Percentiles rank a stretch among this genome's conserved stretches.
These are phyloP conservation scores for Stenocarpella maydis DNA, from an alignment of 2,329 filamentous ascomycete genomes.

Conservation along the genomic window DNA sequence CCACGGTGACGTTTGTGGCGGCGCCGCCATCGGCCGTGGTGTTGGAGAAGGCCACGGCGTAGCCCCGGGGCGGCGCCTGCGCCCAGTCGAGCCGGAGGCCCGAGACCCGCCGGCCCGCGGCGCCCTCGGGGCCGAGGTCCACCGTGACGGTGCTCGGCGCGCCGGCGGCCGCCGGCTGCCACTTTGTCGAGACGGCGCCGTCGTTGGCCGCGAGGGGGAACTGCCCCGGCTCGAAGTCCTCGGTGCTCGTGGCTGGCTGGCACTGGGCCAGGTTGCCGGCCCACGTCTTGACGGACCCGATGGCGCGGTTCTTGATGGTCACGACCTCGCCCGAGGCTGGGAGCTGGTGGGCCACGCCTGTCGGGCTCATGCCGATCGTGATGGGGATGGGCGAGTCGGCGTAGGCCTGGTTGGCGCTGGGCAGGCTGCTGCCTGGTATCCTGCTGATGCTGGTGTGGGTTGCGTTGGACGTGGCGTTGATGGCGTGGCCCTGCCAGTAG, in stretches of 20 bases:
- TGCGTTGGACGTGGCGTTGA: conserved; percentile 37
- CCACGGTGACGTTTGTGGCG: conserved; percentile 9
- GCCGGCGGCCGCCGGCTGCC: conserved; percentile 32
- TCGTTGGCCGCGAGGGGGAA: conserved; percentile 62
- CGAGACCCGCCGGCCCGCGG: conserved; percentile 15
- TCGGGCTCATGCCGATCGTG: conserved; percentile 57
- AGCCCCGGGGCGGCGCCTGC: conserved; percentile 28
- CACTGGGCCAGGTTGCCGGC: conserved; percentile 72
- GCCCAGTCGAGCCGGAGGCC: conserved; percentile 35
- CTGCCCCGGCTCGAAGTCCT: conserved; percentile 67
- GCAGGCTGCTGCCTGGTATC: conserved; percentile 43
- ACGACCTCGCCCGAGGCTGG: conserved; percentile 56
- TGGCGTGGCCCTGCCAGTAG: conserved; percentile 34
- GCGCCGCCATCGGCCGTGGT: neutral
- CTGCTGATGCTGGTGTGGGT: conserved; percentile 43
- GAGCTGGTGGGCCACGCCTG: conserved; percentile 52
- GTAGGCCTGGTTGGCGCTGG: conserved; percentile 63
- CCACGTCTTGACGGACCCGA: conserved; percentile 61
- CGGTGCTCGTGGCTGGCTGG: conserved; percentile 56
- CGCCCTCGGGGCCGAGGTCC: conserved; percentile 26
- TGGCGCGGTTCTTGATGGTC: conserved; percentile 65
- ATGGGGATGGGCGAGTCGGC: conserved; percentile 64
- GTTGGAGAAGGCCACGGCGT: conserved; percentile 33
- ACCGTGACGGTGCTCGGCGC: conserved; percentile 29
- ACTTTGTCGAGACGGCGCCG: conserved; percentile 34